These are phyloP conservation scores for Suillus sp. DNA, from an alignment of 768 basidiomycete species.

Conservation along the genomic window DNA sequence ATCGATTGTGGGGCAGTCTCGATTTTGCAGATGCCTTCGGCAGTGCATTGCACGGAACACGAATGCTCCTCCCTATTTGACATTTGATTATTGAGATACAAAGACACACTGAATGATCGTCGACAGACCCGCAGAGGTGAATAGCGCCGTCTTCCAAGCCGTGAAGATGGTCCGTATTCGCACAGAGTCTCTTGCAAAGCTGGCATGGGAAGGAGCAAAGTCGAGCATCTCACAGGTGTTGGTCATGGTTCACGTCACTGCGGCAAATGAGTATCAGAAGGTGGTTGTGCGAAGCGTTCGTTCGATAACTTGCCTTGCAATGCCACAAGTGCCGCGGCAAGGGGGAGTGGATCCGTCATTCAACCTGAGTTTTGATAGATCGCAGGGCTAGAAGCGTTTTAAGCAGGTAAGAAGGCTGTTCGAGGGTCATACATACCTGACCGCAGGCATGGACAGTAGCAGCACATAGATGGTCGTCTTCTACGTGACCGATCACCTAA, in stretches of 20 bases:
- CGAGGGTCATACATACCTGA: slow-evolving; percentile 35
- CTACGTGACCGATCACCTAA: slow-evolving; percentile 50
- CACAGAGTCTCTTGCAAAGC: slow-evolving; percentile 57
- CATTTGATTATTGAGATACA: background rate
- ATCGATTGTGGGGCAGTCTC: slow-evolving; percentile 59
- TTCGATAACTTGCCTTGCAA: slow-evolving; percentile 39
- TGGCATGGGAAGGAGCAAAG: slow-evolving; percentile 57
- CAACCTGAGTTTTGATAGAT: slow-evolving; percentile 33
- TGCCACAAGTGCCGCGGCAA: slow-evolving; percentile 45
- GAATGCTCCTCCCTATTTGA: slow-evolving; percentile 51
- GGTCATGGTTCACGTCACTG: slow-evolving; percentile 47
- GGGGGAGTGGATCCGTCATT: slow-evolving; percentile 35
- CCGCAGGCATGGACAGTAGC: slow-evolving; percentile 58
- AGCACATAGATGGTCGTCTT: slow-evolving; percentile 54
- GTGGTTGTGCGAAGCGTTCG: background rate
- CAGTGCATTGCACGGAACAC: slow-evolving; percentile 45
- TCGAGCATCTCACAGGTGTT: slow-evolving; percentile 52
- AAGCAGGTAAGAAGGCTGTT: background rate
- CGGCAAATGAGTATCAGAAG: background rate
- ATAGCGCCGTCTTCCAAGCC: slow-evolving; percentile 40
- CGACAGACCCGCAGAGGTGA: slow-evolving; percentile 60
- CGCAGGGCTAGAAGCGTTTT: slow-evolving; percentile 41
- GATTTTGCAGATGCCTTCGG: slow-evolving; percentile 57
- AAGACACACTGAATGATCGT: slow-evolving; percentile 10
- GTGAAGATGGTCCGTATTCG: slow-evolving; percentile 52